Evolutionary conservation across 257 asterid genomes (phyloP), one percentile per base, ranked within the genome.

Genomic region (Solanum lignicaule): DNA sequence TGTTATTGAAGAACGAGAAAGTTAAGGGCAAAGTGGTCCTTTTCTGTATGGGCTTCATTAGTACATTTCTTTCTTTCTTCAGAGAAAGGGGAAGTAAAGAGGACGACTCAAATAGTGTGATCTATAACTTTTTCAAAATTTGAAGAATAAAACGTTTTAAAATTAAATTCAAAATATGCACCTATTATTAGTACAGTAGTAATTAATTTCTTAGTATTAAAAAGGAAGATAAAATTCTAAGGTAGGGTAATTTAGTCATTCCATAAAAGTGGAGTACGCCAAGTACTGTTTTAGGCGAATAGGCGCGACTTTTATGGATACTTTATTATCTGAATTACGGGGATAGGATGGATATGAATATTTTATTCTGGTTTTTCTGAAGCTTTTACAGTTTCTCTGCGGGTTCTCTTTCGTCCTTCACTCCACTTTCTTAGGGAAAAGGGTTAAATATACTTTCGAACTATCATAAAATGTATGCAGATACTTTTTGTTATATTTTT

Each of bases 281-380:
- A 14, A 41, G 87, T n/a, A 48, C 36, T 73, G 60, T 32, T 46
- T 46, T 85, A 16, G 84, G 35, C 62, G 35, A 65, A 18, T 15
- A 21, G 86, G 90, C 93, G 66, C 92, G 92, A 75, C 91, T 91
- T 93, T 93, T 85, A 29, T 39, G 62, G 87, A 88, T 74, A 86
- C 36, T 46, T 81, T 33, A 48, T 46, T 27, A 65, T 46, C 75
- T 68, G 83, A 20, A 74, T 74, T 74, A 20, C 83, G 69, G 71
- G 33, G 13, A 32, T 23, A 14, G 29, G 84, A 23, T 20, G 33
- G 76, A n/a, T 31, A 6, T 12, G 68, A 75, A 69, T 41, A 74
- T 88, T 65, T 68, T 65, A 69, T 73, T 69, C 84, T 81, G 41
- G 52, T 20, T 35, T 89, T 83, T 85, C 29, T 89, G 74, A 83